Evolutionary conservation across 768 basidiomycete species (phyloP).

Genomic region (Glaciozyma antarctica): DNA sequence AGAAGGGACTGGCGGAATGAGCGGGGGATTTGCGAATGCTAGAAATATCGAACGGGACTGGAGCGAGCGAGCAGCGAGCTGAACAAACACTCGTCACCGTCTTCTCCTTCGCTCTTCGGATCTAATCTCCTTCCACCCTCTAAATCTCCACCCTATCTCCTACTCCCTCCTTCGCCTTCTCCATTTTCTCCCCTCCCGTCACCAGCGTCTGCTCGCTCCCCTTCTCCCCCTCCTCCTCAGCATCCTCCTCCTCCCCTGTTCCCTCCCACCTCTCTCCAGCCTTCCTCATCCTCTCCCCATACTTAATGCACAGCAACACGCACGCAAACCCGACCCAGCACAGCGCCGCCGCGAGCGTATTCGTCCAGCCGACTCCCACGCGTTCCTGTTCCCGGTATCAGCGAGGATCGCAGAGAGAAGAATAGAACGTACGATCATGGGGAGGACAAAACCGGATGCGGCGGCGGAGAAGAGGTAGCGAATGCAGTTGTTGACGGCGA

Average conservation of each 20-base stretch:
- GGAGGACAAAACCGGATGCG: slow-evolving; percentile 40
- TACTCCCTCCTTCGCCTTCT: too few relatives aligned
- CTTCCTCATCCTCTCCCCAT: slow-evolving; percentile 10
- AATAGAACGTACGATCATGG: slow-evolving; percentile 30
- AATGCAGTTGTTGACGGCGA: slow-evolving; percentile 40
- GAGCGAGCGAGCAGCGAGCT: too few relatives aligned
- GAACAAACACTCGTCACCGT: too few relatives aligned
- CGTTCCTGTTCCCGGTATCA: slow-evolving; percentile 16
- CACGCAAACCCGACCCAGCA: slow-evolving; percentile 23
- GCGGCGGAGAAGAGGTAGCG: slow-evolving; percentile 40
- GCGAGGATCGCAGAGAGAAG: neutral
- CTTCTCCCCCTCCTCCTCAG: too few relatives aligned
- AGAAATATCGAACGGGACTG: too few relatives aligned
- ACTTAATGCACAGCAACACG: slow-evolving; percentile 14
- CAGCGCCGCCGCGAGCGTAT: slow-evolving; percentile 36
- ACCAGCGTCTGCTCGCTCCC: neutral
- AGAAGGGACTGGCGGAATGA: too few relatives aligned
- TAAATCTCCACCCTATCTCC: too few relatives aligned
- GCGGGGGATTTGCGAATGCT: too few relatives aligned
- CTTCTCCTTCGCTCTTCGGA: too few relatives aligned
- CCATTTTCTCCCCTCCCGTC: too few relatives aligned
- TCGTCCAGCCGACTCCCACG: slow-evolving; percentile 40
- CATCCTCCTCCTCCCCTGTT: neutral
- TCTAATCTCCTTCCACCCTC: too few relatives aligned
- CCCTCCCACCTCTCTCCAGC: neutral